Base-by-base conservation (phyloP, 192 early-diverging fungal genomes). In the Globomyces pollinis-pini region DNA sequence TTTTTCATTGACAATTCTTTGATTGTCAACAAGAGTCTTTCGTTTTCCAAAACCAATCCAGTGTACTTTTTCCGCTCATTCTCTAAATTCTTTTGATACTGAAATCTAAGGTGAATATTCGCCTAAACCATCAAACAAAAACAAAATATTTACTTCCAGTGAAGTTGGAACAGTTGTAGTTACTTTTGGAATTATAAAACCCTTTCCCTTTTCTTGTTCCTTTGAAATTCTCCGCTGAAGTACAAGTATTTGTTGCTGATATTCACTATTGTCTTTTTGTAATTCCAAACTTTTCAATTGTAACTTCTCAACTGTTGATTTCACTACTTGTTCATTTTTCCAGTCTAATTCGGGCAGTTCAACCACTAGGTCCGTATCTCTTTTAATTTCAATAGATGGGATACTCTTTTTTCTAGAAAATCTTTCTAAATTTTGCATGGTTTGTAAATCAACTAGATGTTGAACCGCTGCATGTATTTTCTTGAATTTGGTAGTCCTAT, bases 81-180 rank as follows among this genome's bases (percentile, higher is more conserved):
- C 39, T 57, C 55, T 29, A 57, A 31, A 20, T 33, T 57, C 38
- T 57, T 57, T 28, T 57, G 55, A 41, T 57, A 57, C 20, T 57
- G 55, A 23, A 39, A 57, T 13, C 55, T 7, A 3, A 57, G 18
- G 24, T 57, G 55, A 28, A 57, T 57, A 39, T 57, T 57, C 21
- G 55, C 55, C 55, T 57, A 5, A 20, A 30, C 9, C 24, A n/a
- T 26, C 7, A 41, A n/a, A 4, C 32, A 2, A 24, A 39, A 20
- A n/a, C n/a, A n/a, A n/a, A n/a, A n/a, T n/a, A n/a, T n/a, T n/a
- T 57, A 57, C 55, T 23, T 57, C 55, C 11, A 57, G 55, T 26
- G 55, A 57, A 13, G 55, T 57, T 41, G 55, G 55, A 6, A 57
- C 55, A 29, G 39, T 43, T 0, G 55, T 39, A 15, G 55, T 57